Percentiles rank a stretch among this genome's conserved stretches.
Evolutionary conservation across 2,329 filamentous ascomycete species (phyloP).

Genomic region (Claviceps digitariae): DNA sequence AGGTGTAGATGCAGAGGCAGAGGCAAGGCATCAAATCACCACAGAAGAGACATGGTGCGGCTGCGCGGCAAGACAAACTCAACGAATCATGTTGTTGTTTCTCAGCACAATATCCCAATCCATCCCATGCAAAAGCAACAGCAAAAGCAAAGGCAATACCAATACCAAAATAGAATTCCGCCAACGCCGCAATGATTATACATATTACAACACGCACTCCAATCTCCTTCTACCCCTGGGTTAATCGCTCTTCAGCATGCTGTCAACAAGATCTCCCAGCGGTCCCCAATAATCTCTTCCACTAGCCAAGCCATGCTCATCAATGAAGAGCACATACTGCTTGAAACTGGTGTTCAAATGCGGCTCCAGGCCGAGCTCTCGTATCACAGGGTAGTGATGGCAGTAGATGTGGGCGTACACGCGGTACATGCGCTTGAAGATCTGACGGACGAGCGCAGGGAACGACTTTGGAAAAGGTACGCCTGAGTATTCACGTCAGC

Average conservation of each 20-base stretch:
- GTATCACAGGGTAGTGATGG: constrained; percentile 95
- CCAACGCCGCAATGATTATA: constrained; percentile 12
- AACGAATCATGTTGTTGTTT: neutral
- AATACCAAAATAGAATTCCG: constrained; percentile 2
- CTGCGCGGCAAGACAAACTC: neutral
- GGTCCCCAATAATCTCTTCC: constrained; percentile 98
- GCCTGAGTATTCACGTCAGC: constrained; percentile 30
- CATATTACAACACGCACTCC: constrained; percentile 12
- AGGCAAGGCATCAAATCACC: neutral
- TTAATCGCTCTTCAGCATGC: constrained; percentile 87
- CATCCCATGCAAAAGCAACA: neutral
- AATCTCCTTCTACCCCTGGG: no score
- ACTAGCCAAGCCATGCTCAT: constrained; percentile 84
- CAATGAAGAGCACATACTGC: constrained; percentile 97
- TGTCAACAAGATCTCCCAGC: constrained; percentile 88
- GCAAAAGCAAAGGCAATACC: neutral
- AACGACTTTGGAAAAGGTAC: constrained; percentile 94
- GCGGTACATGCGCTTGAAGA: constrained; percentile 97
- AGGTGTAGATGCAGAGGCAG: neutral
- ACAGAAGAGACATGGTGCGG: neutral
- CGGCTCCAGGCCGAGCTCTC: constrained; percentile 87
- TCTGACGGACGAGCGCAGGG: constrained; percentile 74
- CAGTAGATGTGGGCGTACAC: constrained; percentile 99
- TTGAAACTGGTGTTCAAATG: constrained; percentile 99
- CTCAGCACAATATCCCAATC: neutral